phyloP scores from a whole-genome alignment of 371 early-diverging fungal species.

The Basidiobolus meristosporus region DNA sequence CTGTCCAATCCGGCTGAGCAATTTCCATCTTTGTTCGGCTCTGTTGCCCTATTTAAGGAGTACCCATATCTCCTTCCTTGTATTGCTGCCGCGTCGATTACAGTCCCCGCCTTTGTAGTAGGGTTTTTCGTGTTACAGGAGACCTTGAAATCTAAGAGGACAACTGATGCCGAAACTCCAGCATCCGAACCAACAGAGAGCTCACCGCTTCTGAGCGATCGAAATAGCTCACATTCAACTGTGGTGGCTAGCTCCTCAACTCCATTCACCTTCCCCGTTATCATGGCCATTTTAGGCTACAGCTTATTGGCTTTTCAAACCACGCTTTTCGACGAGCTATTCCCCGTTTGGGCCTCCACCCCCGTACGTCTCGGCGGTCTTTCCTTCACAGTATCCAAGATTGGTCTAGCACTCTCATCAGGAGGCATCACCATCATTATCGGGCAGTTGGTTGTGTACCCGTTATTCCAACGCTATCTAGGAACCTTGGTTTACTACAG shows the following conservation, averaged over 20 bases:
- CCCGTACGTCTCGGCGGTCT: slow-evolving; percentile 32
- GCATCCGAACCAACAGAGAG: not conserved
- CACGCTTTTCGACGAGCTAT: slow-evolving; percentile 57
- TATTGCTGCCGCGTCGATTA: slow-evolving; percentile 35
- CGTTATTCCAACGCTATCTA: slow-evolving; percentile 17
- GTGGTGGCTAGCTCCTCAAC: not conserved
- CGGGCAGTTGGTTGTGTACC: slow-evolving; percentile 31
- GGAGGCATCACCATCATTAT: slow-evolving; percentile 26
- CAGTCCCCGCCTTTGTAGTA: slow-evolving; percentile 33
- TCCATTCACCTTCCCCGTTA: not conserved
- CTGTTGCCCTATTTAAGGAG: slow-evolving; percentile 27
- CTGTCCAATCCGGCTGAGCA: slow-evolving; percentile 51
- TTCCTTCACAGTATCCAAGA: slow-evolving; percentile 22
- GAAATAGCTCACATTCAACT: too few species aligned
- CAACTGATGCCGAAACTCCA: not conserved
- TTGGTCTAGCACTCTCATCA: slow-evolving; percentile 30
- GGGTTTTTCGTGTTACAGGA: slow-evolving; percentile 58
- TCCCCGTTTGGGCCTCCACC: slow-evolving; percentile 37
- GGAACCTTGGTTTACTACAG: slow-evolving; percentile 25
- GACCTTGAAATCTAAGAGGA: slow-evolving; percentile 13
- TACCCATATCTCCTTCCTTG: slow-evolving; percentile 81
- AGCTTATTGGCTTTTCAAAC: slow-evolving; percentile 34
- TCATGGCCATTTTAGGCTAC: slow-evolving; percentile 1
- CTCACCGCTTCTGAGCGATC: not conserved
- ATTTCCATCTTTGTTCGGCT: slow-evolving; percentile 46